Conservation (phyloP, 352 stramenopile species). For the Sclerospora graminicola region DNA sequence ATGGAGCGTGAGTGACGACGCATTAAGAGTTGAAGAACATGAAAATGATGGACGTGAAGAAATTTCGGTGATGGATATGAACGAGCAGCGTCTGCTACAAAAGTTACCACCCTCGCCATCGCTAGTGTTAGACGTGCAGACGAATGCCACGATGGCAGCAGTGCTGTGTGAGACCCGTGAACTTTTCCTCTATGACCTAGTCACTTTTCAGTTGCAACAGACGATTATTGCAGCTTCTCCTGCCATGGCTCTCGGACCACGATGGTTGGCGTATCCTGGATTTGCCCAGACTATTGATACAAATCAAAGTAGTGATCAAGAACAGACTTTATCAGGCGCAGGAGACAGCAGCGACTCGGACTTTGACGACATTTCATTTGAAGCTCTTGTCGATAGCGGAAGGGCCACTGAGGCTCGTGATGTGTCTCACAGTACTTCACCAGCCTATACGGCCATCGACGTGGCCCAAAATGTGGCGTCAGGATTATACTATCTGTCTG, state of each 20-base stretch:
- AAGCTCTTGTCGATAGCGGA: conserved; percentile 29
- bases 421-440: conserved; percentile 19
- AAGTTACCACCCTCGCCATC: conserved; percentile 50
- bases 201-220: conserved; percentile 32
- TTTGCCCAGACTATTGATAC: conserved; percentile 14
- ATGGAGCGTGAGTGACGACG: conserved; percentile 9
- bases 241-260: conserved; percentile 51
- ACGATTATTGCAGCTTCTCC: conserved; percentile 39
- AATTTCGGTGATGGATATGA: conserved; percentile 38
- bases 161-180: conserved; percentile 60
- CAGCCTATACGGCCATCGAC: conserved; percentile 64
- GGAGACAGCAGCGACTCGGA: conserved; percentile 37
- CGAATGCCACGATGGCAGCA: conserved; percentile 38
- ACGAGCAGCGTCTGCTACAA: conserved; percentile 38
- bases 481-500: conserved; percentile 74
- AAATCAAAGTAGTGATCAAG: conserved; percentile 7
- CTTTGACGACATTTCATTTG: conserved; percentile 30
- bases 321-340: conserved; percentile 15
- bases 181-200: conserved; percentile 55
- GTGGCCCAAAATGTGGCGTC: conserved; percentile 84
- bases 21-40: conserved; percentile 5
- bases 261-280: conserved; percentile 64
- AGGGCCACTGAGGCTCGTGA: conserved; percentile 15
- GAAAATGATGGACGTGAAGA: conserved; percentile 33
- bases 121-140: conserved; percentile 57